Conservation (phyloP, 2,329 filamentous ascomycete genomes). For the Penicillium olsonii region DNA sequence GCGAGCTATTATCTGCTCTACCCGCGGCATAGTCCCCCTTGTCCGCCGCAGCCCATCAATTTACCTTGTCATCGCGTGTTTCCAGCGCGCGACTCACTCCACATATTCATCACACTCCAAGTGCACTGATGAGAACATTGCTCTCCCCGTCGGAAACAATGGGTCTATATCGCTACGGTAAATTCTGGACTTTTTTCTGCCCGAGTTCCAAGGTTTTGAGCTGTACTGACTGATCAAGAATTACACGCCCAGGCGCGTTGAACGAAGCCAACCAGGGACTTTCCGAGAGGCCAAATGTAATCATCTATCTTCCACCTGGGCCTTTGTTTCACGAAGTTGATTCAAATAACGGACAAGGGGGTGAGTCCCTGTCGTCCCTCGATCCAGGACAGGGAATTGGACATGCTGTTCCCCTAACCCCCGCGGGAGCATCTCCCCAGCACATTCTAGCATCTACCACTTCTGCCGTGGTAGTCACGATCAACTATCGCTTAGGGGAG, state of each 20-base stretch:
- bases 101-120: slow-evolving; percentile 6
- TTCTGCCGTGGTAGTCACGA: slow-evolving; percentile 39
- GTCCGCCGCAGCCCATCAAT: neutral
- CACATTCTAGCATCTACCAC: slow-evolving; percentile 33
- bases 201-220: too few relatives aligned
- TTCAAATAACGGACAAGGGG: neutral
- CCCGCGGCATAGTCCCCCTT: neutral
- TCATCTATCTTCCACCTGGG: slow-evolving; percentile 41
- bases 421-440: slow-evolving; percentile 17
- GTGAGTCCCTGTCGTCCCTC: neutral
- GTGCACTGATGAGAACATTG: slow-evolving; percentile 25
- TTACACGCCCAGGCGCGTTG: slow-evolving; percentile 19
- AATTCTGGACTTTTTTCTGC: neutral
- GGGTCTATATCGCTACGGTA: slow-evolving; percentile 32
- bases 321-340: slow-evolving; percentile 26
- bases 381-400: neutral
- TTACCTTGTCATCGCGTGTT: neutral
- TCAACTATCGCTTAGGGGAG: slow-evolving; percentile 43
- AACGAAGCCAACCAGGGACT: neutral
- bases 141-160: slow-evolving; percentile 31
- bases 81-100: slow-evolving; percentile 8
- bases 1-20: slow-evolving; percentile 19
- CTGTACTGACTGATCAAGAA: slow-evolving; percentile 15
- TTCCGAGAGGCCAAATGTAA: slow-evolving; percentile 28
- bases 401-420: neutral